phyloP scores from a whole-genome alignment of 306 rosid species.

The Spatholobus suberectus region DNA sequence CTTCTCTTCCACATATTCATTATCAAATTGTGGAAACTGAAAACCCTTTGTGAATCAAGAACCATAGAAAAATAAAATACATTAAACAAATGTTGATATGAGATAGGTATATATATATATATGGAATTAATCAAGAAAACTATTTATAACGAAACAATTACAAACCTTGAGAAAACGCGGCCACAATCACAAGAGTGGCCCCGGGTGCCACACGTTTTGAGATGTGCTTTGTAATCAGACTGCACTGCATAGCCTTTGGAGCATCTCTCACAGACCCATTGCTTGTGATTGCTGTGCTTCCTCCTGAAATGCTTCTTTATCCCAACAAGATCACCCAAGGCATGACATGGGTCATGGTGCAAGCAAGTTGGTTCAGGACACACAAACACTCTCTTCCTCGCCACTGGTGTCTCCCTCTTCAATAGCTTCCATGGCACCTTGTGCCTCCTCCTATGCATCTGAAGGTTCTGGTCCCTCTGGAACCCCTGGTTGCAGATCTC shows the following conservation, averaged over 20 bases:
- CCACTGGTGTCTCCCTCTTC: conserved; percentile 88
- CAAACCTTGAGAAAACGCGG: conserved; percentile 88
- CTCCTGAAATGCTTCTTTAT: conserved; percentile 94
- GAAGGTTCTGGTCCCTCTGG: conserved; percentile 98
- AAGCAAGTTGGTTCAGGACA: conserved; percentile 95
- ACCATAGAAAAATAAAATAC: neutral
- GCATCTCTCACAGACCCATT: conserved; percentile 94
- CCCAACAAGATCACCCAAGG: conserved; percentile 97
- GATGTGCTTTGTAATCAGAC: conserved; percentile 97
- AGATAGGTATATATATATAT: no score
- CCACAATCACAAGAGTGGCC: conserved; percentile 99
- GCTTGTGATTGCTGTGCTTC: conserved; percentile 93
- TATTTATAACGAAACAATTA: no score
- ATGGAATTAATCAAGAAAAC: no score
- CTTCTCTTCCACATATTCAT: neutral
- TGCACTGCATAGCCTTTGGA: conserved; percentile 96
- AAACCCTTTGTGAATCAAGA: conserved; percentile 23
- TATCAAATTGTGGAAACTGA: neutral
- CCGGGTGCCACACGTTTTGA: conserved; percentile 95
- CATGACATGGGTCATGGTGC: conserved; percentile 97
- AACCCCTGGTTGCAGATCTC: conserved; percentile 99
- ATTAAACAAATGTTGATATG: neutral
- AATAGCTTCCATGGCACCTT: conserved; percentile 98
- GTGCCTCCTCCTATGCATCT: conserved; percentile 97
- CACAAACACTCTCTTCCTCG: conserved; percentile 87